Conservation (phyloP, 2,329 filamentous ascomycete species). For the Colletotrichum brevisporum region DNA sequence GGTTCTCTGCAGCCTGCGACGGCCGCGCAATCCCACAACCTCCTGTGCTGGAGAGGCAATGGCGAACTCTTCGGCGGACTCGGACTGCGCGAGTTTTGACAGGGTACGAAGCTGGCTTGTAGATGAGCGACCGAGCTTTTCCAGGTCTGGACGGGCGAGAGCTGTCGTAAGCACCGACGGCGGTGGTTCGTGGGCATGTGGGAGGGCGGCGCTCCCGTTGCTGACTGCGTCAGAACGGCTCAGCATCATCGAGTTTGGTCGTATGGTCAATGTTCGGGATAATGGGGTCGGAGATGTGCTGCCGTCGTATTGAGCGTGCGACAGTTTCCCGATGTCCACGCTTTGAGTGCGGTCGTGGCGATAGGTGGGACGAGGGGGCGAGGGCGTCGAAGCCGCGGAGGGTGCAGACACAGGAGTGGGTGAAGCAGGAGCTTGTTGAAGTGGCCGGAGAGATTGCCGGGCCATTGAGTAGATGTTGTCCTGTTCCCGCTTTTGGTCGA, state of each 20-base stretch:
- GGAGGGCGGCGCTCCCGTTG: constrained; percentile 50
- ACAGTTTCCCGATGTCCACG: constrained; percentile 71
- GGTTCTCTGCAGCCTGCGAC: constrained; percentile 83
- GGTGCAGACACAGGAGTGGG: constrained; percentile 50
- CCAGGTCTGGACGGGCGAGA: constrained; percentile 79
- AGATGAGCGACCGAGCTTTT: constrained; percentile 87
- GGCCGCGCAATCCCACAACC: constrained; percentile 88
- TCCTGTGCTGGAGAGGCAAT: constrained; percentile 85
- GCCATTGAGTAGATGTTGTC: constrained; percentile 78
- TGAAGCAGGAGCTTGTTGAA: constrained; percentile 74
- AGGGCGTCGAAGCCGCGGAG: constrained; percentile 44
- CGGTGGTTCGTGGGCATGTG: constrained; percentile 49
- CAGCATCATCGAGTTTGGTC: constrained; percentile 74
- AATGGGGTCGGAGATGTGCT: constrained; percentile 59
- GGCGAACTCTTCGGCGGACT: constrained; percentile 83
- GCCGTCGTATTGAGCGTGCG: constrained; percentile 61
- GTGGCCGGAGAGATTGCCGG: constrained; percentile 82
- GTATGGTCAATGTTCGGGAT: constrained; percentile 57
- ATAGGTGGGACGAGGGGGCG: constrained; percentile 54
- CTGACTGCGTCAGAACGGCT: constrained; percentile 69
- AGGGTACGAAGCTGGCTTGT: constrained; percentile 91
- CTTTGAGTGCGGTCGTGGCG: constrained; percentile 74
- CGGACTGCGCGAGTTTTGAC: constrained; percentile 84
- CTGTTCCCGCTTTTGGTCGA: constrained; percentile 57
- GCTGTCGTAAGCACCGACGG: constrained; percentile 58